Evolutionary conservation across 306 rosid species (phyloP), one percentile per base, ranked within the genome.

Genomic region (Dalbergia oliveri): DNA sequence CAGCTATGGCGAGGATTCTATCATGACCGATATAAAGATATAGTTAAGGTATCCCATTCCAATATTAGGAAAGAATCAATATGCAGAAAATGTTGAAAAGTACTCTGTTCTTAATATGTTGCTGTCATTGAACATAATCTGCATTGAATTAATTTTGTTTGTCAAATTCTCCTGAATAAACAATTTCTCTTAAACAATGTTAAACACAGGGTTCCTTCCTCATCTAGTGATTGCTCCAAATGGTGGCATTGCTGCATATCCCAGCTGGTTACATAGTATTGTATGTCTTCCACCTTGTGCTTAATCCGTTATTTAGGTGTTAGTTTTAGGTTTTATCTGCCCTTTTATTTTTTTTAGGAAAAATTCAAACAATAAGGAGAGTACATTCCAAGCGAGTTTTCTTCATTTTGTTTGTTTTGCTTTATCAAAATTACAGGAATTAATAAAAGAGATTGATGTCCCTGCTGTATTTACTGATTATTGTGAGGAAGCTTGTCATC

Each of bases 401-500:
- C 82, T 66, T 58, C 70, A 56, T 69, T 59, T 62, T 39, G 67
- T 39, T 75, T 31, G 11, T 62, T 19, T 86, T 69, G n/a, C 72
- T 43, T 65, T 60, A 71, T 57, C 37, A 19, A 72, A 70, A 66
- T 78, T 79, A 33, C 86, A 95, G 98, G 96, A 89, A 81, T 81
- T 90, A 62, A 79, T 95, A 31, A 83, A 82, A 70, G 82, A 90
- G 83, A 84, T 85, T 39, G 81, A 83, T 19, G 86, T 90, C 73
- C 94, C 93, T 2, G 90, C 91, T 16, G 76, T 91, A 69, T 93
- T 95, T 73, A 88, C 96, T 0, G 97, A 95, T 81, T 95, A 93
- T 79, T 95, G 99, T 31, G 94, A 93, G 88, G 99, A 95, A 89
- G 99, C 97, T 39, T 95, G 97, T 83, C 90, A 95, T 87, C 94